A percentile compares a stretch with the other conserved stretches of the same genome.
Evolutionary conservation across 2,329 filamentous ascomycete genomes (phyloP).

Genomic region (Zymoseptoria pseudotritici): DNA sequence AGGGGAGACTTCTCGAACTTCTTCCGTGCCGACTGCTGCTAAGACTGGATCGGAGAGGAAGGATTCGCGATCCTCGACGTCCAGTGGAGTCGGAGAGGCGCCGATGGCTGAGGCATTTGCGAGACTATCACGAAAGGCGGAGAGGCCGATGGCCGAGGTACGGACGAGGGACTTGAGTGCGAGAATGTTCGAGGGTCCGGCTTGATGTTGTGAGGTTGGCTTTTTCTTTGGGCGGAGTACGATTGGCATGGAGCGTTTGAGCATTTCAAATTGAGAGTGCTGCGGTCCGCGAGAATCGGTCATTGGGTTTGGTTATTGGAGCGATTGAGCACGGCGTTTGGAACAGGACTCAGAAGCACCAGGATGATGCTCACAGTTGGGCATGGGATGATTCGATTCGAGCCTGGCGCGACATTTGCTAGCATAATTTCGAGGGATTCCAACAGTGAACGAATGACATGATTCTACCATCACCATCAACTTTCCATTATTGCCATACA

Average conservation of each 20-base stretch:
- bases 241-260: neutral
- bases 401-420: no score
- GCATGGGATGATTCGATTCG: no score
- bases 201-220: neutral
- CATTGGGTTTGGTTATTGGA: neutral
- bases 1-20: neutral
- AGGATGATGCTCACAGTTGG: no score
- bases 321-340: neutral
- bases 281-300: no score
- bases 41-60: neutral
- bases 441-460: no score
- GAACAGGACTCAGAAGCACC: no score
- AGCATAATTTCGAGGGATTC: no score
- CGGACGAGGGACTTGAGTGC: neutral
- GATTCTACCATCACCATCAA: no score
- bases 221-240: neutral
- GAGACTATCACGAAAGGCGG: neutral
- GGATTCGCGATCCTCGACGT: neutral
- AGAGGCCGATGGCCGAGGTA: neutral
- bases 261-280: neutral
- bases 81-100: neutral
- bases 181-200: neutral
- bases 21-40: neutral
- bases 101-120: neutral
- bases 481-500: no score